Base-by-base conservation (phyloP, 805 yeast genomes). In the Kuraishia hungarica region DNA sequence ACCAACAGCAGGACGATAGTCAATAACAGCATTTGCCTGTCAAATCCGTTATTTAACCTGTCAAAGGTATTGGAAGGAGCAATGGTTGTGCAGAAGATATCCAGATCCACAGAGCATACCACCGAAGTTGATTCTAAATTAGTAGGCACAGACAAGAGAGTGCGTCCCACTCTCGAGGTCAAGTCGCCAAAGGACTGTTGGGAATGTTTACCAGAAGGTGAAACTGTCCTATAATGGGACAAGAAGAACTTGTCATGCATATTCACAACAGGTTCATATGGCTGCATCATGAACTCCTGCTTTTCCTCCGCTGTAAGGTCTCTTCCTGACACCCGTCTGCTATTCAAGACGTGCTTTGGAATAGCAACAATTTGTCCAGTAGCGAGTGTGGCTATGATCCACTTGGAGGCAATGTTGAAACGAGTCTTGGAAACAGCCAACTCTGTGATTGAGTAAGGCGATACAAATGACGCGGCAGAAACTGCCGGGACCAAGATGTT, bases 41-140 rank as follows among this genome's bases (percentile, higher is more conserved):
- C 89, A 65, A 94, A 94, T 53, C 77, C 75, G 29, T 76, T 71
- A 24, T 84, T 80, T 66, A 93, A 75, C 53, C 81, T 74, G 70
- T 93, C 99, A 69, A 89, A 92, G 47, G 89, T 88, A 49, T 81
- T 80, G 0, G 97, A 89, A 0, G 98, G 97, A 53, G 86, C 79
- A 19, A 87, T 76, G 55, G 82, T 75, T 0, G 96, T 85, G 64
- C 92, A 88, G 71, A 88, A 92, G 6, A 87, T 67, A 64, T 89
- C 96, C n/a, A 76, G 68, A 35, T 54, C 52, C 50, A 82, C 70
- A 43, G 79, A 74, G 58, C 94, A 84, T 0, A 88, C 79, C 20
- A 89, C 75, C 1, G 86, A 76, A 0, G 97, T 91, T 1, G 96
- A 88, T 69, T 93, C 98, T 53, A 91, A 72, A 47, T 80, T 77